phyloP scores from a whole-genome alignment of 2,329 filamentous ascomycete genomes.

The Penicillium aurantiogriseum region DNA sequence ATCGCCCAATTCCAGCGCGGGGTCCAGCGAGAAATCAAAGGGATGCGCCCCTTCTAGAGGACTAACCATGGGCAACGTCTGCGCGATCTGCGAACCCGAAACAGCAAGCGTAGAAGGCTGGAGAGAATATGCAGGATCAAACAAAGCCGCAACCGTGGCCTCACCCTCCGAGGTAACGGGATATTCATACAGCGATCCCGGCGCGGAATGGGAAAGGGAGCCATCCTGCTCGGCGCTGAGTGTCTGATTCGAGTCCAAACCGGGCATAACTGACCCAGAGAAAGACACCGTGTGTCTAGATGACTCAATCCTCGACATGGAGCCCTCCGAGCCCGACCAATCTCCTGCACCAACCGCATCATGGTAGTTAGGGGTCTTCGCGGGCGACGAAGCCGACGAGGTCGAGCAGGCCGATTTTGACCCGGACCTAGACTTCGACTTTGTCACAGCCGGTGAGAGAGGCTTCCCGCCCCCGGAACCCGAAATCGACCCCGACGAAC shows the following conservation, averaged over 20 bases:
- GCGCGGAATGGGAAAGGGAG: slow-evolving; percentile 11
- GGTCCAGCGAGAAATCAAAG: slow-evolving; percentile 25
- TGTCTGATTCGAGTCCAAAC: not conserved
- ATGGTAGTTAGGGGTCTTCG: not conserved
- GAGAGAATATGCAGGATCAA: slow-evolving; percentile 22
- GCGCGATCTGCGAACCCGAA: slow-evolving; percentile 5
- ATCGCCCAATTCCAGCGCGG: slow-evolving; percentile 15
- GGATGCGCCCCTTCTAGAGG: slow-evolving; percentile 19
- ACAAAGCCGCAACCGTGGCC: not conserved
- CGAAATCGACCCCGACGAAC: not conserved
- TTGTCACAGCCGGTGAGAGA: not conserved
- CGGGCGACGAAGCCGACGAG: not conserved
- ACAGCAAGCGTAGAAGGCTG: slow-evolving; percentile 9
- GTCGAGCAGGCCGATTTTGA: slow-evolving; percentile 12
- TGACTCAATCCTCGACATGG: not conserved
- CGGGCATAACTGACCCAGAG: not conserved
- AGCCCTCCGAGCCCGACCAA: slow-evolving; percentile 23
- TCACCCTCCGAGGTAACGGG: slow-evolving; percentile 6
- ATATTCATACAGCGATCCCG: slow-evolving; percentile 10
- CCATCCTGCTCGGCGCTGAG: not conserved
- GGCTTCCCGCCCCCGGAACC: not conserved
- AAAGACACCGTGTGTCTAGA: not conserved
- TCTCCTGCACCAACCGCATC: slow-evolving; percentile 10
- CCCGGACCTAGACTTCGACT: slow-evolving; percentile 13
- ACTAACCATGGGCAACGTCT: slow-evolving; percentile 16